Evolutionary conservation across 805 yeast species (phyloP).

Genomic region (Candida insectorum): DNA sequence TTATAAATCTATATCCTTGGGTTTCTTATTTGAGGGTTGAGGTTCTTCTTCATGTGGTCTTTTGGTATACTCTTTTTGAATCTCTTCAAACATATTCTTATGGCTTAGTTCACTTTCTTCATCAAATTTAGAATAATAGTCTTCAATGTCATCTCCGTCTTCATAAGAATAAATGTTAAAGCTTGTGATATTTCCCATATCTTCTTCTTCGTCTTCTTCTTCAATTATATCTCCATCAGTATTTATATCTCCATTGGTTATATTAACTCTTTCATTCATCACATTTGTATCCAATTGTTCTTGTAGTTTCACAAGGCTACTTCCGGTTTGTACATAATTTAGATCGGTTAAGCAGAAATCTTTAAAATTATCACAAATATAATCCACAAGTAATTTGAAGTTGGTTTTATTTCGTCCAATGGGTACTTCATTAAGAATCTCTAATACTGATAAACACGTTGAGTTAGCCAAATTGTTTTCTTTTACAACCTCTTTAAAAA

Average conservation of each 20-base stretch:
- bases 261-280: slow-evolving; percentile 1
- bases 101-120: slow-evolving; percentile 1
- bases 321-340: slow-evolving; percentile 27
- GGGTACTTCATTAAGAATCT: slow-evolving; percentile 30
- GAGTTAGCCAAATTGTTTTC: slow-evolving; percentile 69
- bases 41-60: slow-evolving; percentile 3
- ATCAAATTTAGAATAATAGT: slow-evolving; percentile 4
- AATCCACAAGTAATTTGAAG: slow-evolving; percentile 22
- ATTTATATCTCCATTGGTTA: slow-evolving; percentile 10
- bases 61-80: slow-evolving; percentile 7
- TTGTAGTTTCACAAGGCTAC: slow-evolving; percentile 15
- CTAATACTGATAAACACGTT: slow-evolving; percentile 67
- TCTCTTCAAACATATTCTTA: slow-evolving; percentile 4
- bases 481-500: slow-evolving; percentile 46
- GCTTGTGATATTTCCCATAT: slow-evolving; percentile 4
- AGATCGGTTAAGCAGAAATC: slow-evolving; percentile 22
- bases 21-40: neutral
- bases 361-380: slow-evolving; percentile 30
- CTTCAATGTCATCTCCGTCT: slow-evolving; percentile 6
- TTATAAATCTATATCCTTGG: neutral
- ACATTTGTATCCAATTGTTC: slow-evolving; percentile 8
- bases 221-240: slow-evolving; percentile 10
- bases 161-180: too few species aligned
- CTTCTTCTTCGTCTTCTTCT: slow-evolving; percentile 9
- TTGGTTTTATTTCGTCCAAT: slow-evolving; percentile 15